Base-by-base conservation (phyloP, 2,329 filamentous ascomycete species). In the Fusarium torulosum region DNA sequence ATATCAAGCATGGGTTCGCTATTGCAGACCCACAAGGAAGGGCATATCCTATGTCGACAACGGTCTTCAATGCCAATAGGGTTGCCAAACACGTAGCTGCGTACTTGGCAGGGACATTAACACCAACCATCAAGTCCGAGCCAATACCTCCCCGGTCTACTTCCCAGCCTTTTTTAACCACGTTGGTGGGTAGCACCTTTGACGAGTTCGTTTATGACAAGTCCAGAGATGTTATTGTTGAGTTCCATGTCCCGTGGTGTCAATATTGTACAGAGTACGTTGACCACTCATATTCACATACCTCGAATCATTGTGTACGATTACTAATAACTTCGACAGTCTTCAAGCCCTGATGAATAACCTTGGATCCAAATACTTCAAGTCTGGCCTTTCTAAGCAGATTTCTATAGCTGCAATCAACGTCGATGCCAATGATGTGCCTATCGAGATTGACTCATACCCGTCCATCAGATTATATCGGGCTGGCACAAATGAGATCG, bases 211-310 rank as follows among this genome's bases (percentile, higher is more conserved):
- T 45, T 3, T 40, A 10, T 15, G 49, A 54, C 6, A 33, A 40
- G 25, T 13, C 54, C 1, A 41, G 27, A 19, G 54, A 58, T 29
- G 20, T 58, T 1, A 27, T 58, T 19, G 54, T 58, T 15, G 17
- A 58, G 19, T 54, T 54, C 1, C 1, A 45, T 9, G 54, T 54
- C 1, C 54, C 49, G 1, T 58, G 54, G 54, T 58, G 54, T 19
- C 19, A 54, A 33, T 58, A 58, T n/a, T 58, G 40, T 7, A 44
- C 4, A 0, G 40, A 57, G 54, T 57, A 44, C 44, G 53, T 17
- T 1, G 1, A 7, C 4, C 3, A 1, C 19, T 45, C 25, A 7
- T 29, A 17, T n/a, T 9, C 7, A n/a, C 5, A 2, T 29, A 1
- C 27, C 27, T 29, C 11, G 11, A 29, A 6, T 13, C 10, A 29